These are phyloP conservation scores for Podochytrium sp. DNA, from an alignment of 192 early-diverging fungal genomes.

Conservation along the genomic window DNA sequence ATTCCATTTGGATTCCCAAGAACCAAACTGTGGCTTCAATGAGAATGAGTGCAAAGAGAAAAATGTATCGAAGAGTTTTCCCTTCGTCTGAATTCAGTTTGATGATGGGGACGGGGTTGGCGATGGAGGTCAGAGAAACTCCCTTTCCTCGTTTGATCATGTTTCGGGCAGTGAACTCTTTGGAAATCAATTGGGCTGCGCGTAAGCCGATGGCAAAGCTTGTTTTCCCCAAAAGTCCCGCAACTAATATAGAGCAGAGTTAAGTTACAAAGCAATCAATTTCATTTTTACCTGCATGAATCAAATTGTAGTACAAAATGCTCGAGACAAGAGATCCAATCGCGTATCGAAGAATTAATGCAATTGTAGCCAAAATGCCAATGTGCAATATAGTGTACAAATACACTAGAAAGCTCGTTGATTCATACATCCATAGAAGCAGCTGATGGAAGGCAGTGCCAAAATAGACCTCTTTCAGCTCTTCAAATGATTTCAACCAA, in stretches of 20 bases:
- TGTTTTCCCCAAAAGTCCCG: slow-evolving; percentile 11
- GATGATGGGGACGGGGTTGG: slow-evolving; percentile 9
- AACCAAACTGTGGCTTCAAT: slow-evolving; percentile 27
- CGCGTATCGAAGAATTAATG: slow-evolving; percentile 8
- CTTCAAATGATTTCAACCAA: background rate
- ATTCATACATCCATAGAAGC: slow-evolving; percentile 12
- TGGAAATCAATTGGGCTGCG: slow-evolving; percentile 18
- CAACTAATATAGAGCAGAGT: background rate
- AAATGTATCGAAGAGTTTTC: slow-evolving; percentile 24
- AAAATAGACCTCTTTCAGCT: slow-evolving; percentile 1
- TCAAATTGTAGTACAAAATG: slow-evolving; percentile 25
- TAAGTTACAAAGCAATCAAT: background rate
- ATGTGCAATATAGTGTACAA: slow-evolving; percentile 15
- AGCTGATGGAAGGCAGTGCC: background rate
- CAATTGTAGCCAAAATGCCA: slow-evolving; percentile 7
- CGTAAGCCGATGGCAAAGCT: slow-evolving; percentile 11
- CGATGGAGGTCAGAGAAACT: slow-evolving; percentile 13
- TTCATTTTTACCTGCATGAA: slow-evolving; percentile 17
- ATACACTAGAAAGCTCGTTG: slow-evolving; percentile 18
- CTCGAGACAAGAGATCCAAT: slow-evolving; percentile 11
- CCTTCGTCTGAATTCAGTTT: slow-evolving; percentile 24
- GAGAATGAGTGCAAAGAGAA: slow-evolving; percentile 3
- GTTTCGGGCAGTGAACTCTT: slow-evolving; percentile 26
- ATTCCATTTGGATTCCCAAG: slow-evolving; percentile 24
- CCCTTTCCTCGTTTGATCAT: slow-evolving; percentile 31